phyloP scores from a whole-genome alignment of 345 rosid species.

The Hibiscus mutabilis region DNA sequence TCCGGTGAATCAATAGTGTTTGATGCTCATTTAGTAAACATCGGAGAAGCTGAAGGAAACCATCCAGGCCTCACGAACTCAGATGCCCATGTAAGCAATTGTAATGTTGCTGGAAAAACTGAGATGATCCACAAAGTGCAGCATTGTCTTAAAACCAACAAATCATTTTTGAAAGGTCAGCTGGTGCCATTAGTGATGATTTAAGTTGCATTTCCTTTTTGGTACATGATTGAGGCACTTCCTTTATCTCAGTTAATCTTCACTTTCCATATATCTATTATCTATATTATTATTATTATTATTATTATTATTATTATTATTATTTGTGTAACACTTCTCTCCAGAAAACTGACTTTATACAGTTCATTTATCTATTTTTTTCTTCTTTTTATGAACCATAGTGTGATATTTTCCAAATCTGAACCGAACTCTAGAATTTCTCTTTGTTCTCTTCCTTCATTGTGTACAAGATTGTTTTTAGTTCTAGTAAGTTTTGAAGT shows the following conservation, averaged over 20 bases:
- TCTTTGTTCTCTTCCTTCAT: neutral
- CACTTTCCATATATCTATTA: neutral
- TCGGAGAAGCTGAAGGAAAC: constrained; percentile 37
- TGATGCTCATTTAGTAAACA: constrained; percentile 40
- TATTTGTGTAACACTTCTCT: neutral
- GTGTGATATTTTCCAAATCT: neutral
- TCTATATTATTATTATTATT: too few species aligned
- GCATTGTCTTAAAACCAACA: constrained; percentile 15
- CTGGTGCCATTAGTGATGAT: neutral
- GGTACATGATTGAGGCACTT: neutral
- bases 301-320: too few species aligned
- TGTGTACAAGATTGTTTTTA: neutral
- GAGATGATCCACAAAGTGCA: constrained; percentile 11
- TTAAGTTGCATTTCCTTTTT: constrained; percentile 3
- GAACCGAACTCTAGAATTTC: neutral
- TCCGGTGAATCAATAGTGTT: constrained; percentile 38
- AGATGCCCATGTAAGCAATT: constrained; percentile 10
- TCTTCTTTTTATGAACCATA: neutral
- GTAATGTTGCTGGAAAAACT: constrained; percentile 2
- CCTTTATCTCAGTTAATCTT: neutral
- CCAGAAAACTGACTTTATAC: neutral
- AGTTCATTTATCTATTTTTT: neutral
- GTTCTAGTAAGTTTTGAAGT: neutral
- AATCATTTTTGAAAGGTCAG: constrained; percentile 28
- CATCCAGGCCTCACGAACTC: constrained; percentile 14